Conservation (phyloP, 495 filamentous ascomycete genomes). For the Neurospora sublineolata region DNA sequence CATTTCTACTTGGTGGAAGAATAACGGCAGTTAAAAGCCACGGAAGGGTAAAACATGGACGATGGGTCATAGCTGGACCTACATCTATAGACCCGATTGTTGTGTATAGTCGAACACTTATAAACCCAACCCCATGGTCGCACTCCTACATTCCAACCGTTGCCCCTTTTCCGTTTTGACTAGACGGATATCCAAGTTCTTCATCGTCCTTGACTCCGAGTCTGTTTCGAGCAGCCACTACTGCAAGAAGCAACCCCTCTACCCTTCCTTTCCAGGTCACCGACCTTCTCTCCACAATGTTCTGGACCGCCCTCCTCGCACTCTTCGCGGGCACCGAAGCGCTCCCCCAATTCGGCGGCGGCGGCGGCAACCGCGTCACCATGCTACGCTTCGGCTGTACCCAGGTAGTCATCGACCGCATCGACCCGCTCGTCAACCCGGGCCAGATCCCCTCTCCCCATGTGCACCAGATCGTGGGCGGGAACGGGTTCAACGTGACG, state of each 20-base stretch:
- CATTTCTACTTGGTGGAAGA: background rate
- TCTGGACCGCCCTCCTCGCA: conserved; percentile 26
- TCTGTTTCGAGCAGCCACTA: background rate
- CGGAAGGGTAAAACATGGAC: background rate
- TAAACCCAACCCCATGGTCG: background rate
- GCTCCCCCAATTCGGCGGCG: conserved; percentile 25
- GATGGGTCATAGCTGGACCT: too few relatives aligned
- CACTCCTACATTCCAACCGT: background rate
- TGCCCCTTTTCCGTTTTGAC: too few relatives aligned
- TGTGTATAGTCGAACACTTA: background rate
- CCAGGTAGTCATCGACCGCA: conserved; percentile 32
- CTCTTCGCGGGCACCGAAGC: conserved; percentile 27
- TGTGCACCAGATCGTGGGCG: conserved; percentile 36
- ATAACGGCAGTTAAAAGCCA: conserved; percentile 1
- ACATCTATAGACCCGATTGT: too few relatives aligned
- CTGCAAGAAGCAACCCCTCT: background rate
- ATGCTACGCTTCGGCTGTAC: conserved; percentile 39
- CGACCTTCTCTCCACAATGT: conserved; percentile 17
- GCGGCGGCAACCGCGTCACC: conserved; percentile 18
- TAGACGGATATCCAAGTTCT: background rate
- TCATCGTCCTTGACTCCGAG: background rate
- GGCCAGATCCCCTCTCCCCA: conserved; percentile 27
- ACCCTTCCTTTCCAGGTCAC: background rate
- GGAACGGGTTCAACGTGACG: conserved; percentile 31
- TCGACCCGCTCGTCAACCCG: conserved; percentile 34